Percentiles rank a stretch among this genome's conserved stretches.
These are phyloP conservation scores for Hemerocallis citrina DNA, from an alignment of 106 monocot genomes.

Conservation along the genomic window DNA sequence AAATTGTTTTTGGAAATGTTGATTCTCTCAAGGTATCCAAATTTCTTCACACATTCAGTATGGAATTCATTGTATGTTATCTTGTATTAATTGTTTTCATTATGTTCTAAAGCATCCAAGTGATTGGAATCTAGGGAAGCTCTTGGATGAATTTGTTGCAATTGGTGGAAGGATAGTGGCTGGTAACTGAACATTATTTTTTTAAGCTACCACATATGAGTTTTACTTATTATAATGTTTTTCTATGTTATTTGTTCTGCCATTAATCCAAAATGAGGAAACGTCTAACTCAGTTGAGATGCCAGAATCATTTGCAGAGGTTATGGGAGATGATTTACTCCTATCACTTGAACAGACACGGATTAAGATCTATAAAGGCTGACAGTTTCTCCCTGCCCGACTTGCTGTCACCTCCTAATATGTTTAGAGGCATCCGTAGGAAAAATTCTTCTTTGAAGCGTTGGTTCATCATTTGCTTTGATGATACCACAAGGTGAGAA, in stretches of 20 bases:
- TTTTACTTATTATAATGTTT: neutral
- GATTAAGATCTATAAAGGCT: conserved; percentile 27
- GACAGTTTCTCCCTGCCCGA: conserved; percentile 54
- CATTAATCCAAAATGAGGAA: neutral
- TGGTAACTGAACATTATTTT: conserved; percentile 38
- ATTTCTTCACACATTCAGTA: neutral
- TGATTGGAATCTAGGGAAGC: conserved; percentile 59
- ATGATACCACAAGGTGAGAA: conserved; percentile 70
- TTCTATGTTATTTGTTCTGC: neutral
- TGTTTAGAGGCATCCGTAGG: conserved; percentile 72
- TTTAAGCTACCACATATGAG: neutral
- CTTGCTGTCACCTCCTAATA: conserved; percentile 58
- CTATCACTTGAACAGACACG: conserved; percentile 50
- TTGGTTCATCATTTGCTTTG: conserved; percentile 70
- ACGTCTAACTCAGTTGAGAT: neutral
- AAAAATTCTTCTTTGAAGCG: conserved; percentile 72
- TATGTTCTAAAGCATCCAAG: conserved; percentile 54
- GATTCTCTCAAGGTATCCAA: conserved; percentile 62
- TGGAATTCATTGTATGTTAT: neutral
- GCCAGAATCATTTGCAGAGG: conserved; percentile 43
- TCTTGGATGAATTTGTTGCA: conserved; percentile 69
- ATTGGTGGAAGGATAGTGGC: conserved; percentile 52
- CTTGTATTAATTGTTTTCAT: neutral
- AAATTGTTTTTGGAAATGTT: conserved; percentile 56
- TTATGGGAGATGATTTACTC: conserved; percentile 45